Percentiles rank a stretch among this genome's conserved stretches.
Conservation (phyloP, 192 early-diverging fungal genomes). For the Linderina pennispora region DNA sequence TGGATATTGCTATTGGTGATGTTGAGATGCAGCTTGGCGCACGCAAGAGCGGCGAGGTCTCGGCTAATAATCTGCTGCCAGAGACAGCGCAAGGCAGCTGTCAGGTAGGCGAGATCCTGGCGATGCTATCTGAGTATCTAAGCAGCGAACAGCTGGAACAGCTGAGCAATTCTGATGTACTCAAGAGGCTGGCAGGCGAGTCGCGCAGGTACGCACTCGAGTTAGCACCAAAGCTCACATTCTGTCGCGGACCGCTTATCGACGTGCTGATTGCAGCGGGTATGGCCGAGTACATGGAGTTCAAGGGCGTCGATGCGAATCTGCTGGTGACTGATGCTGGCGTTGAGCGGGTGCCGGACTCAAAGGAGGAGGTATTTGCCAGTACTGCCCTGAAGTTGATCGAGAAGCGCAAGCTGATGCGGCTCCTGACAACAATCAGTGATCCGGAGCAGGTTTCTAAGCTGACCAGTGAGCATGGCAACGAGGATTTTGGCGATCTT, state of each 20-base stretch:
- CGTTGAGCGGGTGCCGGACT: conserved; percentile 68
- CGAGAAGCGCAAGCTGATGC: conserved; percentile 91
- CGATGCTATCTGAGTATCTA: too few relatives aligned
- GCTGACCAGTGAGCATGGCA: conserved; percentile 11
- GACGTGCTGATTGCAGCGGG: conserved; percentile 70
- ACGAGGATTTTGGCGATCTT: conserved; percentile 33
- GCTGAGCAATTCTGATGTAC: conserved; percentile 4
- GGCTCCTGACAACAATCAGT: conserved; percentile 65
- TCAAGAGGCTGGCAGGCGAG: conserved; percentile 11
- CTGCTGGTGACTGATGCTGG: conserved; percentile 43
- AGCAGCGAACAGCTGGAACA: neutral
- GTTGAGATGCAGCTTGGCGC: too few relatives aligned
- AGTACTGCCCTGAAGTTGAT: conserved; percentile 64
- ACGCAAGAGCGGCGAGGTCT: neutral
- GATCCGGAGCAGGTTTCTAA: conserved; percentile 27
- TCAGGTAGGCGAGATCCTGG: too few relatives aligned
- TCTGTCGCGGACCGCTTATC: conserved; percentile 62
- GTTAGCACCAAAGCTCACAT: conserved; percentile 53
- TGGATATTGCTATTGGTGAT: conserved; percentile 6
- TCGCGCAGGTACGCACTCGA: conserved; percentile 29
- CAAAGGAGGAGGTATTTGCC: conserved; percentile 90
- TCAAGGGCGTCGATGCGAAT: conserved; percentile 71
- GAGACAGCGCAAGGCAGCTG: too few relatives aligned
- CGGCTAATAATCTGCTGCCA: too few relatives aligned
- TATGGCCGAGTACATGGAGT: conserved; percentile 83